Evolutionary conservation across 2,329 filamentous ascomycete genomes (phyloP).

Genomic region (Thielaviopsis euricoi): DNA sequence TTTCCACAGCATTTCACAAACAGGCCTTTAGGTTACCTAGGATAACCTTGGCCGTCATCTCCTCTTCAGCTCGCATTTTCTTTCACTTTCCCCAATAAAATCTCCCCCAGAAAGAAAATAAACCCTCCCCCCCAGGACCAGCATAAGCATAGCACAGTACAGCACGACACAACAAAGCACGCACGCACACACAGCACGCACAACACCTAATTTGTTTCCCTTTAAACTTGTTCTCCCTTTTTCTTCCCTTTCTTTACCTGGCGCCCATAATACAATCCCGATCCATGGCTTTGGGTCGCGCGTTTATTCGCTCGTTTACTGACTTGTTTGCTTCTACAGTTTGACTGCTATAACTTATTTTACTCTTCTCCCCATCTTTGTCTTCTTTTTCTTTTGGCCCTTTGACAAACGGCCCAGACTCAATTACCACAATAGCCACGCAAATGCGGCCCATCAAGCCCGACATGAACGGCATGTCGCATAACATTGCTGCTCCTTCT

Average conservation of each 20-base stretch:
- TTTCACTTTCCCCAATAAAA: not conserved
- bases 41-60: not conserved
- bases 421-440: slow-evolving; percentile 1
- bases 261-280: not conserved
- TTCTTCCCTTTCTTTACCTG: not conserved
- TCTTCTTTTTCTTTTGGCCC: not conserved
- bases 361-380: not conserved
- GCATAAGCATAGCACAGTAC: no score
- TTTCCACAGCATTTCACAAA: not conserved
- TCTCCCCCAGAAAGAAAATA: not conserved
- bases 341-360: not conserved
- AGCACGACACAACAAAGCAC: no score
- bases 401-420: not conserved
- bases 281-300: not conserved
- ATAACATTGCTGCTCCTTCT: not conserved
- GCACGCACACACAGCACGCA: no score
- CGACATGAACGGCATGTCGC: not conserved
- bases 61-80: not conserved
- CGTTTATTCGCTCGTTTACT: not conserved
- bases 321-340: not conserved
- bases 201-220: not conserved
- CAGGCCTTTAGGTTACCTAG: not conserved
- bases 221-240: not conserved
- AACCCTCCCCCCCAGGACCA: not conserved
- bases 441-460: slow-evolving; percentile 11